Evolutionary conservation across 1,139 yeast genomes (phyloP).

Genomic region (Waltiozyma sp.): DNA sequence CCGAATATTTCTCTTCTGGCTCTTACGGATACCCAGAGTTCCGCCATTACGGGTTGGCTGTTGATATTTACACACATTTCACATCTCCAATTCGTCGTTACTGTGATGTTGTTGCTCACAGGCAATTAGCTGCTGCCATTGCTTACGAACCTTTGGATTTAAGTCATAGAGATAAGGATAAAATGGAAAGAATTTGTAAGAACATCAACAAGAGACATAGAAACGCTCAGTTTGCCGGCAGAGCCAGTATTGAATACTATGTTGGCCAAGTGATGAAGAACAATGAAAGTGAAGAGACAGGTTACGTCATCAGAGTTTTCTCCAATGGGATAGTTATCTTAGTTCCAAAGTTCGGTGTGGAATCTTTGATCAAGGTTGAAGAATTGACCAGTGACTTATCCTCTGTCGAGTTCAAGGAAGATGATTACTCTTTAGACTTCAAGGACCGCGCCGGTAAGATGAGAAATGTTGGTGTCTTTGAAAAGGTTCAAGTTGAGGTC

Average conservation of each 20-base stretch:
- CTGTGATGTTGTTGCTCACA: slow-evolving; percentile 95
- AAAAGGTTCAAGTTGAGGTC: slow-evolving; percentile 73
- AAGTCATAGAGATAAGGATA: slow-evolving; percentile 76
- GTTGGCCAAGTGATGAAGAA: slow-evolving; percentile 96
- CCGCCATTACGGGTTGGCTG: slow-evolving; percentile 94
- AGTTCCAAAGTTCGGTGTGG: slow-evolving; percentile 97
- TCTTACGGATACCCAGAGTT: slow-evolving; percentile 86
- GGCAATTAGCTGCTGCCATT: slow-evolving; percentile 95
- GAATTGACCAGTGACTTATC: slow-evolving; percentile 54
- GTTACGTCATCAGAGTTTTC: slow-evolving; percentile 85
- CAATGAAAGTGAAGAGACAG: slow-evolving; percentile 66
- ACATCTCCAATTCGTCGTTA: slow-evolving; percentile 97
- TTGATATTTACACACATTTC: slow-evolving; percentile 95
- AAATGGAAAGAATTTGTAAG: slow-evolving; percentile 81
- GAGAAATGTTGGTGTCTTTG: slow-evolving; percentile 63
- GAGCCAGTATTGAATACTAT: slow-evolving; percentile 94
- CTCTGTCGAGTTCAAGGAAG: slow-evolving; percentile 66
- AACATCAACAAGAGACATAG: slow-evolving; percentile 92
- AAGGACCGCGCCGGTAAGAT: slow-evolving; percentile 29
- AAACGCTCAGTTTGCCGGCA: slow-evolving; percentile 97
- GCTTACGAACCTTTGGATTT: slow-evolving; percentile 80
- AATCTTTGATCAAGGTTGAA: slow-evolving; percentile 79
- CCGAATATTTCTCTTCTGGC: slow-evolving; percentile 96
- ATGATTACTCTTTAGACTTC: slow-evolving; percentile 58
- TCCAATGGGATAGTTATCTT: slow-evolving; percentile 90